These are phyloP conservation scores for Narthecium ossifragum DNA, from an alignment of 106 monocot genomes.

Conservation along the genomic window DNA sequence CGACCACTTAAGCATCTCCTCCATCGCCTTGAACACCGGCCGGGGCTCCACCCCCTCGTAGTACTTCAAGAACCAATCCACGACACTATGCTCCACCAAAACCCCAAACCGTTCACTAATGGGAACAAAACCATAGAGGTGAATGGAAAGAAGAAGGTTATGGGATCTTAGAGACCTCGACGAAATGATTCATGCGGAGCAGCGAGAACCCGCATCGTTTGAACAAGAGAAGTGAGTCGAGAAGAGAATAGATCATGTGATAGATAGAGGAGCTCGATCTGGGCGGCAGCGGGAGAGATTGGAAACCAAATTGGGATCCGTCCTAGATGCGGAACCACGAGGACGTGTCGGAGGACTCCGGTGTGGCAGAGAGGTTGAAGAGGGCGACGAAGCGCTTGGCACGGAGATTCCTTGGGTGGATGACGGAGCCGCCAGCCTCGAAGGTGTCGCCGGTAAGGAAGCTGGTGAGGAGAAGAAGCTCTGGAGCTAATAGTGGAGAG, in stretches of 20 bases:
- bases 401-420: constrained; percentile 85
- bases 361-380: constrained; percentile 35
- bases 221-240: constrained; percentile 45
- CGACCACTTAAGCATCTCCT: constrained; percentile 94
- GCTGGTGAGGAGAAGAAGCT: too few species aligned
- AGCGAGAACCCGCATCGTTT: constrained; percentile 80
- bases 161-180: too few species aligned
- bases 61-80: constrained; percentile 62
- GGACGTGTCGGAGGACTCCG: background rate
- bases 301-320: constrained; percentile 67
- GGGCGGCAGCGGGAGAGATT: constrained; percentile 52
- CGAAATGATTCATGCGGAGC: constrained; percentile 58
- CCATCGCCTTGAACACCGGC: constrained; percentile 76
- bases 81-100: constrained; percentile 23
- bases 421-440: constrained; percentile 85
- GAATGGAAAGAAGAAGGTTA: too few species aligned
- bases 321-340: constrained; percentile 88
- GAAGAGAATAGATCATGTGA: constrained; percentile 28
- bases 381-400: constrained; percentile 51
- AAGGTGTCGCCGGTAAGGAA: constrained; percentile 69
- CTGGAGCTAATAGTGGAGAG: too few species aligned
- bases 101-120: background rate
- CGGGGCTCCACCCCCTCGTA: constrained; percentile 51
- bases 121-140: background rate
- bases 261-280: constrained; percentile 30